A percentile compares a stretch with the other conserved stretches of the same genome.
These are phyloP conservation scores for Corylus americana DNA, from an alignment of 306 rosid species.

Conservation along the genomic window DNA sequence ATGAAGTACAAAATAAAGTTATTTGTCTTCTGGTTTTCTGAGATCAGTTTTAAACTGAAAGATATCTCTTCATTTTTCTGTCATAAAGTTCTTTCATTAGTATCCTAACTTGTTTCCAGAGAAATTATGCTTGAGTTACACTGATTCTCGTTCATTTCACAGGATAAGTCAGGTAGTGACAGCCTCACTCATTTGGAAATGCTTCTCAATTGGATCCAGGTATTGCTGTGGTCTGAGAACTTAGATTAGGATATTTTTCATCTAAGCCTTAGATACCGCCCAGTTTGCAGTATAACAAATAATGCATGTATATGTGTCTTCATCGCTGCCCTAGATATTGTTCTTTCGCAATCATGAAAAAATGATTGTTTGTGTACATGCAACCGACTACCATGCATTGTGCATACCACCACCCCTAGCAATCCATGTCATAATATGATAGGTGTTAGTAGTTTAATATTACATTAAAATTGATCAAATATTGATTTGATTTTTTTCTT, in stretches of 20 bases:
- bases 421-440: not conserved
- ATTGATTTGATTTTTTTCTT: no score
- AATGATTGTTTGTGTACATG: not conserved
- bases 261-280: not conserved
- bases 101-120: constrained; percentile 2
- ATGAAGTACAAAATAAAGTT: not conserved
- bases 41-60: not conserved
- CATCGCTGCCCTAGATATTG: not conserved
- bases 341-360: not conserved
- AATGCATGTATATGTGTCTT: not conserved
- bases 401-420: not conserved
- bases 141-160: constrained; percentile 27
- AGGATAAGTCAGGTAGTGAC: constrained; percentile 46
- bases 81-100: not conserved
- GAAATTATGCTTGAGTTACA: constrained; percentile 1
- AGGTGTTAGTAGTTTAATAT: not conserved
- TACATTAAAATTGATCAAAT: not conserved
- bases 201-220: constrained; percentile 91
- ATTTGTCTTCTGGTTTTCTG: not conserved
- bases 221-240: constrained; percentile 17
- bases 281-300: not conserved
- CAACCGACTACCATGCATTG: not conserved
- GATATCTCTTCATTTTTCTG: not conserved
- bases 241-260: constrained; percentile 5
- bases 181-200: constrained; percentile 63